phyloP scores from a whole-genome alignment of 2,329 filamentous ascomycete species.

The Colletotrichum sp. region DNA sequence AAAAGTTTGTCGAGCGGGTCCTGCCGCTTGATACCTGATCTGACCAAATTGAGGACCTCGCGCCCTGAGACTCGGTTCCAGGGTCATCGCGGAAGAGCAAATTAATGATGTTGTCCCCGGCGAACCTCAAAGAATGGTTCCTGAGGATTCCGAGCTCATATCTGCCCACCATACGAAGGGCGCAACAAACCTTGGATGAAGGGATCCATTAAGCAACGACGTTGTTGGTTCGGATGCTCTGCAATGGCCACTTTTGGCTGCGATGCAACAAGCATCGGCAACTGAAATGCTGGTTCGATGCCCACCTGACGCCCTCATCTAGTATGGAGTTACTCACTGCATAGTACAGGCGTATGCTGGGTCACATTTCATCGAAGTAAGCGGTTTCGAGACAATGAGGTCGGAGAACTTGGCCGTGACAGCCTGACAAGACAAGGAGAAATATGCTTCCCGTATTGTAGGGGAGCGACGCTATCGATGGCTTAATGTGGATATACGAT shows the following conservation, averaged over 20 bases:
- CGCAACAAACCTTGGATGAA: neutral
- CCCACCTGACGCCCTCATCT: neutral
- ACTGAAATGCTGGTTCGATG: neutral
- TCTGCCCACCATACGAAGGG: neutral
- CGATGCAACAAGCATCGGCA: neutral
- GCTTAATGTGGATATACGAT: neutral
- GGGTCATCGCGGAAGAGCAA: neutral
- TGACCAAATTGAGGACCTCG: neutral
- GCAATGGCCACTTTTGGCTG: neutral
- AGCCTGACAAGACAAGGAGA: slow-evolving; percentile 1
- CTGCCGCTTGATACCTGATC: slow-evolving; percentile 7
- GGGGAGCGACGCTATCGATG: neutral
- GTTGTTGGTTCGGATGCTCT: neutral
- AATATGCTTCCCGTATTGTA: neutral
- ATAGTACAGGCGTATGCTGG: neutral
- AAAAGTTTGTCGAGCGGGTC: slow-evolving; percentile 18
- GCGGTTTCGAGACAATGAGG: neutral
- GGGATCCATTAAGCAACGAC: neutral
- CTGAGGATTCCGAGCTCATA: neutral
- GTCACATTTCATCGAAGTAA: neutral
- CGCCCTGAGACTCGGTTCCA: neutral
- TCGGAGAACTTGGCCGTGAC: neutral
- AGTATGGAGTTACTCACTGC: neutral
- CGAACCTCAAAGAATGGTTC: neutral
- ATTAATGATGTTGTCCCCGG: neutral